Evolutionary conservation across 176 grass and related monocot genomes (phyloP).

Genomic region (Oryza longistaminata): DNA sequence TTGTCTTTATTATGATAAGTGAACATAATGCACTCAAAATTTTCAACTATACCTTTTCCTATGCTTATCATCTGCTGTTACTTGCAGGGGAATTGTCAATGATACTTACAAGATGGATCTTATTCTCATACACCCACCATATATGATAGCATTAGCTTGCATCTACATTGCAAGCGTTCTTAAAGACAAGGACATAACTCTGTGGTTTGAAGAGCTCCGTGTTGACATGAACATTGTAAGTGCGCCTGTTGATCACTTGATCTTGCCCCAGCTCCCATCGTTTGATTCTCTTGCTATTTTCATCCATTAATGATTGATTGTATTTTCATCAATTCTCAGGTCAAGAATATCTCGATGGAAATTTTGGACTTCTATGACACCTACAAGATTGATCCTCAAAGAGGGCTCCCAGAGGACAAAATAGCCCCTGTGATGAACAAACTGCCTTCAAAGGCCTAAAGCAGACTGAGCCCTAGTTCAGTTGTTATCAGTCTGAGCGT

Average conservation of each 20-base stretch:
- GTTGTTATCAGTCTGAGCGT: background rate
- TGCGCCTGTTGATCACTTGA: background rate
- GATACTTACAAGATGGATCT: conserved; percentile 98
- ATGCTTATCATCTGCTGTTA: conserved; percentile 16
- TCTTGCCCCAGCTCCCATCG: background rate
- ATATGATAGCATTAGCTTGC: conserved; percentile 96
- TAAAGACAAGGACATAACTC: conserved; percentile 81
- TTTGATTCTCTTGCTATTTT: background rate
- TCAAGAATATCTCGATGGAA: conserved; percentile 93
- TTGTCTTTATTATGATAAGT: background rate
- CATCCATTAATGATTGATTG: background rate
- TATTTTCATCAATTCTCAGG: conserved; percentile 33
- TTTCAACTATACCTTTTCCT: background rate
- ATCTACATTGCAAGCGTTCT: conserved; percentile 89
- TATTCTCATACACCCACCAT: conserved; percentile 88
- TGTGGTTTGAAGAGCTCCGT: conserved; percentile 91
- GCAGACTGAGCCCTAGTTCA: background rate
- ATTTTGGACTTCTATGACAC: conserved; percentile 91
- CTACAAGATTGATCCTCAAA: conserved; percentile 63
- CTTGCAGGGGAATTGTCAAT: conserved; percentile 88
- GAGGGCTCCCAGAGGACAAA: conserved; percentile 67
- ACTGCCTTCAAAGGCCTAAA: conserved; percentile 56
- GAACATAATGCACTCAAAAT: background rate
- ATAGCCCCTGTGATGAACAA: conserved; percentile 85
- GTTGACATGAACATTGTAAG: conserved; percentile 92